Percentiles rank a stretch among this genome's conserved stretches.
phyloP scores from a whole-genome alignment of 169 alveolate genomes.

The Miamiensis avidus region DNA sequence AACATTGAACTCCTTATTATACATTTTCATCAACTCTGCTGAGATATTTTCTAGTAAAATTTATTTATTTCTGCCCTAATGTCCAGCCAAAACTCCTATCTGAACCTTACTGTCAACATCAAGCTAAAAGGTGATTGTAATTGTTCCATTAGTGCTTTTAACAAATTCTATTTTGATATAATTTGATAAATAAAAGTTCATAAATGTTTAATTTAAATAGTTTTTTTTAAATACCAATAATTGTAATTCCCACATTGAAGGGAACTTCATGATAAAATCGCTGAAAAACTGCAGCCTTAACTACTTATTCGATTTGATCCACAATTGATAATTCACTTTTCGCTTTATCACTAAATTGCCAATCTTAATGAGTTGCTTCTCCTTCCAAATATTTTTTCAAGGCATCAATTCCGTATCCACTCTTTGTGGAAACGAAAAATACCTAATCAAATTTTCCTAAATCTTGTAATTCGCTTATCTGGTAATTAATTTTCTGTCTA shows the following conservation, averaged over 20 bases:
- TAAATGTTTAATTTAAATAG: not conserved
- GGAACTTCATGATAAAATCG: conserved; percentile 19
- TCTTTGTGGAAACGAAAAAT: conserved; percentile 12
- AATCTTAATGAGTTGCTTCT: conserved; percentile 1
- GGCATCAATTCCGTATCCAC: conserved; percentile 7
- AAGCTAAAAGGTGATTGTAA: no score
- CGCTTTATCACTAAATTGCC: not conserved
- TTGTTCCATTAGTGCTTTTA: not conserved
- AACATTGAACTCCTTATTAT: not conserved
- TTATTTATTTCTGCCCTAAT: not conserved
- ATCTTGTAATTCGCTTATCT: conserved; percentile 15
- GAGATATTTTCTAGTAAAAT: not conserved
- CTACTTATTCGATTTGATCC: conserved; percentile 13
- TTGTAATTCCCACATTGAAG: not conserved
- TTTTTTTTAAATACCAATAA: not conserved
- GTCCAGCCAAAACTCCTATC: not conserved
- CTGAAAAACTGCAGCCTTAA: not conserved
- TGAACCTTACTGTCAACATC: not conserved
- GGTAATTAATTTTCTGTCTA: conserved; percentile 7
- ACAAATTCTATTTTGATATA: not conserved
- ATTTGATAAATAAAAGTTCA: not conserved
- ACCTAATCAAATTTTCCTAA: conserved; percentile 12
- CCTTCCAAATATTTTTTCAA: conserved; percentile 10
- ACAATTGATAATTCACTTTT: conserved; percentile 18
- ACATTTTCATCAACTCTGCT: not conserved